phyloP scores from a whole-genome alignment of 768 basidiomycete species.

The Boletus tylopilopsis region DNA sequence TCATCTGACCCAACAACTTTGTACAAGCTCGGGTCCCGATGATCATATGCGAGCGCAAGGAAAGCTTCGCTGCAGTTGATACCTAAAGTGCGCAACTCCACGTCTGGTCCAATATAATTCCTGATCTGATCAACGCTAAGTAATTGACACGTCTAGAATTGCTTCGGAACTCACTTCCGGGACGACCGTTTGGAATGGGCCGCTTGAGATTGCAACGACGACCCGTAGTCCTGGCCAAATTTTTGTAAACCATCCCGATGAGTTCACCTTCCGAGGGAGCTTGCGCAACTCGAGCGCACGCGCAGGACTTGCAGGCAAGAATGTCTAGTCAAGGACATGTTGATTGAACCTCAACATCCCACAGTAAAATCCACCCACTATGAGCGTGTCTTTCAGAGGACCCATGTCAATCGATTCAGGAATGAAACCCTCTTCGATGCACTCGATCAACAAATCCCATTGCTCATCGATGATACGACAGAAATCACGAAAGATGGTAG shows the following conservation, averaged over 20 bases:
- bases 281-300: constrained; percentile 16
- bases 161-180: constrained; percentile 12
- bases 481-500: constrained; percentile 20
- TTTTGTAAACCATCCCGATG: constrained; percentile 19
- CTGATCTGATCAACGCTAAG: constrained; percentile 7
- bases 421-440: constrained; percentile 13
- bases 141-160: not conserved
- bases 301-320: constrained; percentile 13
- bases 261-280: constrained; percentile 1
- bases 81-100: constrained; percentile 17
- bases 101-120: constrained; percentile 17
- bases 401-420: constrained; percentile 12
- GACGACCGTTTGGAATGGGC: constrained; percentile 19
- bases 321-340: constrained; percentile 4
- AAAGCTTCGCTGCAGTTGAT: constrained; percentile 24
- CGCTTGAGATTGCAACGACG: constrained; percentile 21
- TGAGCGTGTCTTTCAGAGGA: constrained; percentile 13
- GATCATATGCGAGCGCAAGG: constrained; percentile 21
- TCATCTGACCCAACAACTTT: constrained; percentile 25
- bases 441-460: constrained; percentile 20
- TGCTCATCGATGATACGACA: constrained; percentile 18
- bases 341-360: not conserved
- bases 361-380: not conserved
- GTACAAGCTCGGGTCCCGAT: constrained; percentile 20
- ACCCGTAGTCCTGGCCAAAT: constrained; percentile 17